phyloP scores from a whole-genome alignment of 345 rosid genomes.

The Anastatica hierochuntica region DNA sequence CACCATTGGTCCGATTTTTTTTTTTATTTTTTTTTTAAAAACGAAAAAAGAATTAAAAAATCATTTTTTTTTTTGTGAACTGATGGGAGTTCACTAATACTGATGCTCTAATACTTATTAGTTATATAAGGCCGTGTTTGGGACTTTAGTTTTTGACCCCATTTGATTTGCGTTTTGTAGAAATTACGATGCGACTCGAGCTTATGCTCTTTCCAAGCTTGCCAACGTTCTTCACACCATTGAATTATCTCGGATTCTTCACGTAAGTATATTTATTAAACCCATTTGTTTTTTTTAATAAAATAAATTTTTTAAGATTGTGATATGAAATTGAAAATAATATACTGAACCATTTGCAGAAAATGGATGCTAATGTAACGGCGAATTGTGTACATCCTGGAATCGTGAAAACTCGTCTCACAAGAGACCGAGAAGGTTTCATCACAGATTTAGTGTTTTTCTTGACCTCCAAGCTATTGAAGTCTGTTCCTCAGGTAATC shows the following conservation, averaged over 20 bases:
- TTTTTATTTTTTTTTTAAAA: too few species aligned
- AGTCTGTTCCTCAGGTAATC: conserved; percentile 94
- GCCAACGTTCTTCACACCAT: conserved; percentile 92
- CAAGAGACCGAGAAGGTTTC: conserved; percentile 86
- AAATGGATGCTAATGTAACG: conserved; percentile 68
- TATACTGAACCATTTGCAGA: too few species aligned
- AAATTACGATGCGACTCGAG: conserved; percentile 79
- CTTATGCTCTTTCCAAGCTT: conserved; percentile 97
- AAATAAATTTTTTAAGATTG: too few species aligned
- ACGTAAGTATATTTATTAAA: too few species aligned
- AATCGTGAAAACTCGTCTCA: conserved; percentile 77
- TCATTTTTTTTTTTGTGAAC: too few species aligned
- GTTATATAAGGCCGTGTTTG: neutral
- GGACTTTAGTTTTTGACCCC: conserved; percentile 19
- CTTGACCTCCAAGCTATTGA: conserved; percentile 71
- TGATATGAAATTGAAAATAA: too few species aligned
- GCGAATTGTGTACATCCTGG: conserved; percentile 95
- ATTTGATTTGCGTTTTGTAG: conserved; percentile 15
- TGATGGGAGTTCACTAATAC: too few species aligned
- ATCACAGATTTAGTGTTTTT: conserved; percentile 71
- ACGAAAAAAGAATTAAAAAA: too few species aligned
- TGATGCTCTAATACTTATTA: too few species aligned
- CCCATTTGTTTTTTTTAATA: too few species aligned
- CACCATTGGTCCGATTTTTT: too few species aligned
- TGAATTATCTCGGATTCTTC: conserved; percentile 66